Evolutionary conservation across 2,329 filamentous ascomycete genomes (phyloP), one percentile per base, ranked within the genome.

Genomic region (Xylariaceae sp.): DNA sequence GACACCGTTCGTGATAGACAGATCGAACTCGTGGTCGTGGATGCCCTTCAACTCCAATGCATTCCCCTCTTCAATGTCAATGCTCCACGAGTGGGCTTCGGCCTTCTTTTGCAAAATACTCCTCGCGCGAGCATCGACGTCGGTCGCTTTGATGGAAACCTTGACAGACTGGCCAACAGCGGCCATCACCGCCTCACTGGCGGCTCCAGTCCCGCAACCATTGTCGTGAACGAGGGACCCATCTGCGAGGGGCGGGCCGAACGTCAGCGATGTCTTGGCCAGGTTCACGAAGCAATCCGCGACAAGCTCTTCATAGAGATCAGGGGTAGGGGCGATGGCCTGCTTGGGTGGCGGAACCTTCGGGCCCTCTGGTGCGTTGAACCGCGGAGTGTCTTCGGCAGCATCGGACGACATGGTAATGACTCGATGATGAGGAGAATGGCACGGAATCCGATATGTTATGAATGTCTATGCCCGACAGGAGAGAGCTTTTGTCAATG

Each of bases 41-140:
- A 36, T 14, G 12, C 33, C 33, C 10, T 18, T 38, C n/a, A 41
- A 42, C 38, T 9, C 10, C 6, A 41, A 18, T 6, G 45, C 41
- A 19, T 44, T 36, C 35, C 39, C 27, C 5, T 51, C 39, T 15
- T 41, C 15, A 15, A 39, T 51, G 17, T 46, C 42, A 6, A 43
- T 45, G 5, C 39, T 45, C 53, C 51, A 56, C 17, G 15, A 15
- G 33, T 19, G 39, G 11, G 38, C 36, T 4, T 50, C 42, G n/a
- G 53, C 47, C 14, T 31, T 15, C 39, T 50, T 41, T 22, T 39
- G 47, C 39, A 50, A 53, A 44, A 48, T 22, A 7, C 46, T 22
- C n/a, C 52, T 32, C 4, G 50, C 50, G n/a, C 15, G 39, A 11
- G 49, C 49, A 30, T 53, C 49, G 38, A 51, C 46, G 35, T 53